Evolutionary conservation across 2,329 filamentous ascomycete species (phyloP).

Genomic region (Aspergillus pseudoviridinutans): DNA sequence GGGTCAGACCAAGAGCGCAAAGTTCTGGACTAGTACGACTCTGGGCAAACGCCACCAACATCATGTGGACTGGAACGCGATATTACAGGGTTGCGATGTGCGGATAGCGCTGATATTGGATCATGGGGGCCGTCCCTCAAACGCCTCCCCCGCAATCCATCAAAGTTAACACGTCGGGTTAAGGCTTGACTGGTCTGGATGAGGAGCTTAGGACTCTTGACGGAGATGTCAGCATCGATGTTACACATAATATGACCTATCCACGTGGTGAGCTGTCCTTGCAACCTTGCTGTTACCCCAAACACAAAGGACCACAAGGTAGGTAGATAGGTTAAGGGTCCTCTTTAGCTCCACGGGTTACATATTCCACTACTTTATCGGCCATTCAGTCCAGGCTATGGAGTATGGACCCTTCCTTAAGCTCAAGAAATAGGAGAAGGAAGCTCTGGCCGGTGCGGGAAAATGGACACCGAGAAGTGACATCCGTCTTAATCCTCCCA

Average conservation of each 20-base stretch:
- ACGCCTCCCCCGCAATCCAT: not conserved
- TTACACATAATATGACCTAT: not conserved
- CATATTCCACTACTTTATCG: not conserved
- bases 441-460: not conserved
- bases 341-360: not conserved
- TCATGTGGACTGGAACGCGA: not conserved
- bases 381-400: not conserved
- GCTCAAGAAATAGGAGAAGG: not conserved
- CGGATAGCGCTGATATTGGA: not conserved
- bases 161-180: not conserved
- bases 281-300: not conserved
- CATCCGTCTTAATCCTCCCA: not conserved
- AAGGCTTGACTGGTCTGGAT: not conserved
- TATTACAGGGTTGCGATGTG: not conserved
- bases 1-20: not conserved
- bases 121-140: not conserved
- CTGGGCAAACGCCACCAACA: not conserved
- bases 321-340: no score
- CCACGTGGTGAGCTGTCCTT: not conserved
- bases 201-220: not conserved
- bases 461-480: not conserved
- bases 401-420: not conserved
- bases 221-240: not conserved
- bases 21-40: not conserved
- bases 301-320: no score